Evolutionary conservation across 176 grass and related monocot genomes (phyloP).

Genomic region (Pontederia paniculata): DNA sequence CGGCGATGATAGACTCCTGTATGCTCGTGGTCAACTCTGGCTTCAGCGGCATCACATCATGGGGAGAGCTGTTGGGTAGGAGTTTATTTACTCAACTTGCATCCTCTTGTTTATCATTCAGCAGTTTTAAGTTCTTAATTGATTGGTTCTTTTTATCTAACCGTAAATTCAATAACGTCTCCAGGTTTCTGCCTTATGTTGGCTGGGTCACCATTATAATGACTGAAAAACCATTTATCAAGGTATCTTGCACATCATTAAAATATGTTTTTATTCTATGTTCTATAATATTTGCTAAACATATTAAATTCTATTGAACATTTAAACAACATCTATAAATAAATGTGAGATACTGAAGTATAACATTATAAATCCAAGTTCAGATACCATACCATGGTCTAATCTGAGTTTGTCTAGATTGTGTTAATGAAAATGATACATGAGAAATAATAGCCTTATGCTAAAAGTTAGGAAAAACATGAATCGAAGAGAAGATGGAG

Average conservation of each 20-base stretch:
- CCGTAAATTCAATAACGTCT: conserved; percentile 2
- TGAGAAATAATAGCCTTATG: no score
- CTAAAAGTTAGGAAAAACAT: no score
- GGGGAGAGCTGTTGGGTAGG: conserved; percentile 71
- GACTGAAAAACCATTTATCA: conserved; percentile 75
- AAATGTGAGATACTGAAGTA: no score
- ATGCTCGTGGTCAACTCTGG: conserved; percentile 85
- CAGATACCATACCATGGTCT: no score
- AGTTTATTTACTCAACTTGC: background rate
- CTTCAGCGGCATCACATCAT: conserved; percentile 79
- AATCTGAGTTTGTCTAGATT: no score
- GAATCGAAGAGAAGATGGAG: no score
- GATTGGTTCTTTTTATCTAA: background rate
- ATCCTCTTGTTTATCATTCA: conserved; percentile 2
- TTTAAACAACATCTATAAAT: no score
- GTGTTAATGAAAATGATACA: no score
- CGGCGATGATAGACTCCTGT: conserved; percentile 63
- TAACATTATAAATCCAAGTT: no score
- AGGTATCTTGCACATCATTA: conserved; percentile 28
- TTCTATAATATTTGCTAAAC: no score
- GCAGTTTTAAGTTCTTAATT: background rate
- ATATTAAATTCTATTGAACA: no score
- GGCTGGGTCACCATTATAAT: conserved; percentile 76
- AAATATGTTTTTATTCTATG: no score
- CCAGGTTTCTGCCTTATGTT: conserved; percentile 67